A percentile compares a stretch with the other conserved stretches of the same genome.
phyloP scores from a whole-genome alignment of 352 stramenopile genomes.

The Phytopythium chamaehyphon region DNA sequence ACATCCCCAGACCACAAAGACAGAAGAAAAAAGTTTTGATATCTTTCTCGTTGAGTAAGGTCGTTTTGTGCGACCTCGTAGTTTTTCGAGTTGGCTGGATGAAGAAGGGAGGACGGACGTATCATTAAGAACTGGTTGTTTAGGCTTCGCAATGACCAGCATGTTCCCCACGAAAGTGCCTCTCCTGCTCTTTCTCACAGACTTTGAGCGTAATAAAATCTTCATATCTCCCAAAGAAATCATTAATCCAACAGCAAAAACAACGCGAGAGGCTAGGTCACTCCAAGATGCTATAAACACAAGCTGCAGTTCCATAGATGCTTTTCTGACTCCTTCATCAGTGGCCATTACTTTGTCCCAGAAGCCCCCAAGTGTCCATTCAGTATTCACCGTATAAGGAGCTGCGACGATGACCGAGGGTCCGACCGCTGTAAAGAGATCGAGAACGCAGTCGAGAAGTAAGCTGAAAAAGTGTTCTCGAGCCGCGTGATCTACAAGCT shows the following conservation, averaged over 20 bases:
- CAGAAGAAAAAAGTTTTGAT: background rate
- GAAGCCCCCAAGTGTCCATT: conserved; percentile 12
- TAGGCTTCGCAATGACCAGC: too few relatives aligned
- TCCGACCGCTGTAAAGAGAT: conserved; percentile 27
- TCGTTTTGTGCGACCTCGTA: too few relatives aligned
- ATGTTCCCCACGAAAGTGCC: background rate
- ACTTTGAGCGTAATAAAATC: background rate
- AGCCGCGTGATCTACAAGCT: conserved; percentile 10
- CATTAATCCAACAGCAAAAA: conserved; percentile 13
- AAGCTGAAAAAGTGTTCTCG: conserved; percentile 23
- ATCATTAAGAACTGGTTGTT: too few relatives aligned
- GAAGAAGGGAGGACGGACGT: too few relatives aligned
- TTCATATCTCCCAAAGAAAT: conserved; percentile 9
- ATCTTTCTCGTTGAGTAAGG: too few relatives aligned
- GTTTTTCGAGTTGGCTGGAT: too few relatives aligned
- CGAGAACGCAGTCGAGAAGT: conserved; percentile 20
- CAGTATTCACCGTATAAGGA: conserved; percentile 18
- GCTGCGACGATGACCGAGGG: conserved; percentile 14
- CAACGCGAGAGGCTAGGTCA: conserved; percentile 13
- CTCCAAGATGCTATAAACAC: conserved; percentile 22
- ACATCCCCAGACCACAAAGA: background rate
- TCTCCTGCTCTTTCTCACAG: background rate
- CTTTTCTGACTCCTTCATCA: conserved; percentile 19
- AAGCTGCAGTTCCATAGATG: conserved; percentile 25
- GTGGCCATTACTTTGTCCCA: conserved; percentile 21